Evolutionary conservation across 164 flowering plant genomes (phyloP).

Genomic region (Macadamia tetraphylla): DNA sequence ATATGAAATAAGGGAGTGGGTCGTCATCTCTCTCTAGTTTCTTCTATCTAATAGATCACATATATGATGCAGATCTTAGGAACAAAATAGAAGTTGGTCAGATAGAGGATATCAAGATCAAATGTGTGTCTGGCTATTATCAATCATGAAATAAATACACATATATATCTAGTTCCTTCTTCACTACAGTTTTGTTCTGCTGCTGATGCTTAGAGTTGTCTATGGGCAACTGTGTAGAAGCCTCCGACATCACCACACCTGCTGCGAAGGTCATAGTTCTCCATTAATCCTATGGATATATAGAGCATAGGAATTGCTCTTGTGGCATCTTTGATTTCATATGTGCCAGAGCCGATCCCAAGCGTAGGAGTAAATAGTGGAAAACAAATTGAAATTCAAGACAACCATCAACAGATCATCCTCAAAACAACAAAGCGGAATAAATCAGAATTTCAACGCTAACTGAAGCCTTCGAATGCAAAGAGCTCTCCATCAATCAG

Average conservation of each 20-base stretch:
- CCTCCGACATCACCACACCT: too few species aligned
- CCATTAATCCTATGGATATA: too few species aligned
- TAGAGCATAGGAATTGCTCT: too few species aligned
- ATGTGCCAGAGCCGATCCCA: neutral
- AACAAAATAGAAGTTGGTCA: slow-evolving; percentile 27
- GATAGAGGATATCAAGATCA: neutral
- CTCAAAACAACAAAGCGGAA: neutral
- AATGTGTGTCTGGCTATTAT: slow-evolving; percentile 17
- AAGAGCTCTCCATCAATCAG: slow-evolving; percentile 44
- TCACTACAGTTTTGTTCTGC: too few species aligned
- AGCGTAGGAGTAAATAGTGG: too few species aligned
- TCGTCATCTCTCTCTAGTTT: slow-evolving; percentile 7
- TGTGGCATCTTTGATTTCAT: neutral
- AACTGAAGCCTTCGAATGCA: slow-evolving; percentile 59
- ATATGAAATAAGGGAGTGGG: slow-evolving; percentile 52
- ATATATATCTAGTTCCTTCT: neutral
- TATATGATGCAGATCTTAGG: slow-evolving; percentile 12
- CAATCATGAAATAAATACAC: slow-evolving; percentile 10
- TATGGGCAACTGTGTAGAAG: too few species aligned
- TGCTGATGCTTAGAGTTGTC: too few species aligned
- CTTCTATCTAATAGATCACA: slow-evolving; percentile 14
- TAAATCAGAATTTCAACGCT: neutral
- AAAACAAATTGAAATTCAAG: neutral
- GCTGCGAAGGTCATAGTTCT: too few species aligned
- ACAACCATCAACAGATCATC: neutral